Evolutionary conservation across 495 filamentous ascomycete genomes (phyloP).

Genomic region (Beverwykella pulmonaria): DNA sequence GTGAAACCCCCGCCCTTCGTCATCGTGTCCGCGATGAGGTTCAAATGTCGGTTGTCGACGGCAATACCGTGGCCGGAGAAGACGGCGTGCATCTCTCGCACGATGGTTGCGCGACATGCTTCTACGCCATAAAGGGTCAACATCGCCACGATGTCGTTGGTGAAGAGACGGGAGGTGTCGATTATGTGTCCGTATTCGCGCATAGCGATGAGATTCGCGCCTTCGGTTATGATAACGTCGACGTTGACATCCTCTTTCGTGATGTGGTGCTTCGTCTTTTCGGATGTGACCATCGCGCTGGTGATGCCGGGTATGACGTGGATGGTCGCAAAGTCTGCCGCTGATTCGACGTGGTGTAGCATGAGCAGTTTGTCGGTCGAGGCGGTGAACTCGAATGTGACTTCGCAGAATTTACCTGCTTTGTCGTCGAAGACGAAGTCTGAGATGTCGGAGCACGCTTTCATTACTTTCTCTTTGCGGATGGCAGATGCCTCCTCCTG

Average conservation of each 20-base stretch:
- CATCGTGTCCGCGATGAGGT: slow-evolving; percentile 96
- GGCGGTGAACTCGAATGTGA: slow-evolving; percentile 82
- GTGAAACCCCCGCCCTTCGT: slow-evolving; percentile 83
- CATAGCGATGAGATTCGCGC: slow-evolving; percentile 88
- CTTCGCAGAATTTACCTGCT: slow-evolving; percentile 71
- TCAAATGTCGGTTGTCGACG: slow-evolving; percentile 90
- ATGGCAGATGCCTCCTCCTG: slow-evolving; percentile 21
- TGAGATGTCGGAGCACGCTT: slow-evolving; percentile 60
- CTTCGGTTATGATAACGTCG: slow-evolving; percentile 71
- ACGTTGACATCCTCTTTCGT: slow-evolving; percentile 53
- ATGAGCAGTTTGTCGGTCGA: slow-evolving; percentile 88
- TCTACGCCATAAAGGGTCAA: slow-evolving; percentile 88
- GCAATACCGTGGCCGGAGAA: slow-evolving; percentile 91
- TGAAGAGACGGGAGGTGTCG: slow-evolving; percentile 82
- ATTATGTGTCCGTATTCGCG: slow-evolving; percentile 83
- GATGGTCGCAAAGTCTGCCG: slow-evolving; percentile 74
- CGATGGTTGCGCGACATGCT: slow-evolving; percentile 81
- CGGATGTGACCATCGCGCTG: slow-evolving; percentile 68
- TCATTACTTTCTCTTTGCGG: slow-evolving; percentile 69
- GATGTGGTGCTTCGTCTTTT: slow-evolving; percentile 55
- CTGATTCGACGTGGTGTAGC: slow-evolving; percentile 81
- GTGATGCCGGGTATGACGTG: slow-evolving; percentile 79
- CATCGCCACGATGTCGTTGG: slow-evolving; percentile 89
- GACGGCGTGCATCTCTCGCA: slow-evolving; percentile 81
- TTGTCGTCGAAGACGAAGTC: slow-evolving; percentile 79